A percentile compares a stretch with the other conserved stretches of the same genome.
phyloP scores from a whole-genome alignment of 1,139 yeast genomes.

The Sugiyamaella xylanicola region DNA sequence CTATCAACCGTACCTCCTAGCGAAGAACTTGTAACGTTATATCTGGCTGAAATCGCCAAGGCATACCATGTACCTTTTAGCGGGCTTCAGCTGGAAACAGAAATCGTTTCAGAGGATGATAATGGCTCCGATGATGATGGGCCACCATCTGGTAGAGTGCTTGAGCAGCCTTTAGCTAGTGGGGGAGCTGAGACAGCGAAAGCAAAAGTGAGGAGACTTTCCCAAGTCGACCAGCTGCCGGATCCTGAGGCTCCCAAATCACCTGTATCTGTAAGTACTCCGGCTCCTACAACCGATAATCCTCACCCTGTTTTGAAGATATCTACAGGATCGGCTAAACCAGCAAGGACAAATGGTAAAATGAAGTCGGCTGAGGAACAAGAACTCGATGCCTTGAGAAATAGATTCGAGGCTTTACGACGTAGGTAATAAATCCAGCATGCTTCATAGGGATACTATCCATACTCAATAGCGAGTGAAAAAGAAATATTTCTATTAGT shows the following conservation, averaged over 20 bases:
- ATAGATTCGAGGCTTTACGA: conserved; percentile 56
- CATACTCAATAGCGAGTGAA: background rate
- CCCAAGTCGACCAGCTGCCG: conserved; percentile 32
- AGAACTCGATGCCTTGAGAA: conserved; percentile 55
- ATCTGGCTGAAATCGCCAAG: conserved; percentile 76
- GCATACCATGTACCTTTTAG: conserved; percentile 79
- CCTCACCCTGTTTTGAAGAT: conserved; percentile 43
- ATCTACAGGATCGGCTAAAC: no score
- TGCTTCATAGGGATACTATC: no score
- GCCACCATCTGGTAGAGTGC: conserved; percentile 38
- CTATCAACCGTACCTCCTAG: conserved; percentile 71
- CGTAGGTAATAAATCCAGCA: no score
- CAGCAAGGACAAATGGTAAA: conserved; percentile 21
- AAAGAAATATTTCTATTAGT: background rate
- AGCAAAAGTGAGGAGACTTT: conserved; percentile 29
- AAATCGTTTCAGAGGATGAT: conserved; percentile 35
- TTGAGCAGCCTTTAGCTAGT: conserved; percentile 31
- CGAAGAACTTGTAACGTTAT: conserved; percentile 64
- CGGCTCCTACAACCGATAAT: conserved; percentile 51
- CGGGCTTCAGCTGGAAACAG: conserved; percentile 49
- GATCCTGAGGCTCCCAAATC: conserved; percentile 39
- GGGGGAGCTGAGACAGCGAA: conserved; percentile 23
- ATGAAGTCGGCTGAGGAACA: conserved; percentile 38
- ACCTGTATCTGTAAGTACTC: conserved; percentile 52
- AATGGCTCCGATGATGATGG: conserved; percentile 40